Evolutionary conservation across 2,329 filamentous ascomycete species (phyloP), one percentile per base, ranked within the genome.

Genomic region (Calonectria fujianensis): DNA sequence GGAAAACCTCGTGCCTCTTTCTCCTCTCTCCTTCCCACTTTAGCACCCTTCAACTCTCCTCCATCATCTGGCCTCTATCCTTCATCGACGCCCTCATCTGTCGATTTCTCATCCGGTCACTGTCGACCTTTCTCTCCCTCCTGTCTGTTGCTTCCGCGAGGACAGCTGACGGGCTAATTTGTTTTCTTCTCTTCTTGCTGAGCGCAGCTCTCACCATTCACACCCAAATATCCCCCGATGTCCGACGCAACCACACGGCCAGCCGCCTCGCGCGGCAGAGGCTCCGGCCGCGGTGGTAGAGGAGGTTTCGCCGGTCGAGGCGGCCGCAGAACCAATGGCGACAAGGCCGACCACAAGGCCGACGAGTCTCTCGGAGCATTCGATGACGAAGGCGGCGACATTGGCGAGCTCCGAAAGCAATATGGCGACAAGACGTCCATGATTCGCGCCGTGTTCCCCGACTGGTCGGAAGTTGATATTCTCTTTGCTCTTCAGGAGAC

Each of bases 381-480:
- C 79, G 91, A 94, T 90, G 96, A 98, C 82, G 94, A 98, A 85
- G 94, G 95, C 64, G 74, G 74, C 85, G 96, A 98, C 86, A 91
- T 98, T 79, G 95, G 94, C 83, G 93, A 97, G 87, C 92, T 98
- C 84, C 97, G 97, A 91, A 96, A 95, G 89, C 93, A 95, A 85
- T 97, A 98, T 84, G 91, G 94, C 82, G 88, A 89, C 82, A 95
- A 96, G 88, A 91, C 98, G 81, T 89, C 90, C 76, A 92, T 93
- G 82, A 93, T 99, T 85, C 96, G 95, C 88, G 96, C 98, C 85
- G 93, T 98, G 88, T 98, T 98, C 88, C 93, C 95, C 74, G 94
- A 96, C 86, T 98, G 96, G 97, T 96, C 96, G 81, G 95, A 98
- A 83, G 95, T 96, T 85, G 96, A 98, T 85, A 92, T 98, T 77